These are phyloP conservation scores for Suillus clintonianus DNA, from an alignment of 768 basidiomycete species.

Conservation along the genomic window DNA sequence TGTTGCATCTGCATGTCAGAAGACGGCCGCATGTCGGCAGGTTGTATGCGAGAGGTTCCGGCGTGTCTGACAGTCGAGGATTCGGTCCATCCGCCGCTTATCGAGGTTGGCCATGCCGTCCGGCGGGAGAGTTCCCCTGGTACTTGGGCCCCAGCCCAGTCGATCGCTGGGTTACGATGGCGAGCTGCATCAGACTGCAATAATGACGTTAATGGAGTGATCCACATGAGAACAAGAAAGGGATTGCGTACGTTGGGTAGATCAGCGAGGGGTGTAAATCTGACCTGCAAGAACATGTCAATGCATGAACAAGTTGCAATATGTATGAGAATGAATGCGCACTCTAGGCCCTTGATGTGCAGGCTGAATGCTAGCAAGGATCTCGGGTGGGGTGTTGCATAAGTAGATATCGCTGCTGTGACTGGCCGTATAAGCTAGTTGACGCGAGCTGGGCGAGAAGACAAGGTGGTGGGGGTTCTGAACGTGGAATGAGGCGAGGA, in stretches of 20 bases:
- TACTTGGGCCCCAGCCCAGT: too few species aligned
- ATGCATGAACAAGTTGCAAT: too few species aligned
- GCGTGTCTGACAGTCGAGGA: too few species aligned
- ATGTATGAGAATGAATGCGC: too few species aligned
- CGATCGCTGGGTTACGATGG: neutral
- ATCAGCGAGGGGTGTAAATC: neutral
- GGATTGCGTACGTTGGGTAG: neutral
- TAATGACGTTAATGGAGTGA: neutral
- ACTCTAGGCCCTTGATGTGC: too few species aligned
- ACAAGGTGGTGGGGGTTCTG: rapidly evolving
- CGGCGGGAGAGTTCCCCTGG: too few species aligned
- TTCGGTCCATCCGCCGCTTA: too few species aligned
- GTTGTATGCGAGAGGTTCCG: neutral
- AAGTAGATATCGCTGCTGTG: neutral
- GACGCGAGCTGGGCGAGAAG: neutral
- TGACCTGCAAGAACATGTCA: neutral
- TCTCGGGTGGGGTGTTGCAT: neutral
- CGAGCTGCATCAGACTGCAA: neutral
- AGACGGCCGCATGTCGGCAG: too few species aligned
- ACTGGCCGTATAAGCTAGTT: neutral
- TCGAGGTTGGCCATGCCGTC: too few species aligned
- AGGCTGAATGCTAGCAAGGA: neutral
- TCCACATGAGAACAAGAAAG: neutral
- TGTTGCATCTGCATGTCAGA: too few species aligned
- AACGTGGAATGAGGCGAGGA: neutral